phyloP scores from a whole-genome alignment of 441 rosid genomes.

The Brassica hybrid region DNA sequence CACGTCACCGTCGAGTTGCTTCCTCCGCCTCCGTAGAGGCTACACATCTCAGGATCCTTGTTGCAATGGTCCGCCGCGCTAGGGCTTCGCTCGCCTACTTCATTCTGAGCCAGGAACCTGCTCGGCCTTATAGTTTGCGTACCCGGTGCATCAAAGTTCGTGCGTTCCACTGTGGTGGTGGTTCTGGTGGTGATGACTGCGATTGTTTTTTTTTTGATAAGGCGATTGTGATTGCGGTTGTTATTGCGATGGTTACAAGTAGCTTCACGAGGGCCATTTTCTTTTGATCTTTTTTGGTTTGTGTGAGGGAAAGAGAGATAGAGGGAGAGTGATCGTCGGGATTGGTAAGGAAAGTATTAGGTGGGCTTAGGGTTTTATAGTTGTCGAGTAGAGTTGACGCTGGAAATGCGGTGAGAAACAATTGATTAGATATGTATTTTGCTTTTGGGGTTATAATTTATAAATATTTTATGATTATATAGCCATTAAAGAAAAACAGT shows the following conservation, averaged over 20 bases:
- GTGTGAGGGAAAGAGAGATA: background rate
- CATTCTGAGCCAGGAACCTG: slow-evolving; percentile 56
- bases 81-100: slow-evolving; percentile 42
- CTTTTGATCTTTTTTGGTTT: background rate
- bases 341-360: slow-evolving; percentile 17
- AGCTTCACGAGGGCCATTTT: slow-evolving; percentile 50
- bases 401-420: slow-evolving; percentile 41
- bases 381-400: slow-evolving; percentile 55
- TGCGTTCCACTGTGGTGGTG: slow-evolving; percentile 12
- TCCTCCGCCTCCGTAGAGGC: slow-evolving; percentile 37
- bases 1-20: slow-evolving; percentile 43
- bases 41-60: slow-evolving; percentile 55
- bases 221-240: slow-evolving; percentile 50
- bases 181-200: slow-evolving; percentile 40
- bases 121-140: slow-evolving; percentile 47
- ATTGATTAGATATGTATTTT: background rate
- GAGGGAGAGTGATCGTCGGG: background rate
- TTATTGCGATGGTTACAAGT: slow-evolving; percentile 55
- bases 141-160: slow-evolving; percentile 3
- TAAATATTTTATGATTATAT: background rate
- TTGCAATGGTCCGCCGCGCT: slow-evolving; percentile 62
- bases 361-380: slow-evolving; percentile 43
- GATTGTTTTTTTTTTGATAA: slow-evolving; percentile 3
- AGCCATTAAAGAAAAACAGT: background rate
- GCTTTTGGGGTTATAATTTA: background rate